Conservation (phyloP, 164 flowering plant species). For the Pachysandra terminalis region DNA sequence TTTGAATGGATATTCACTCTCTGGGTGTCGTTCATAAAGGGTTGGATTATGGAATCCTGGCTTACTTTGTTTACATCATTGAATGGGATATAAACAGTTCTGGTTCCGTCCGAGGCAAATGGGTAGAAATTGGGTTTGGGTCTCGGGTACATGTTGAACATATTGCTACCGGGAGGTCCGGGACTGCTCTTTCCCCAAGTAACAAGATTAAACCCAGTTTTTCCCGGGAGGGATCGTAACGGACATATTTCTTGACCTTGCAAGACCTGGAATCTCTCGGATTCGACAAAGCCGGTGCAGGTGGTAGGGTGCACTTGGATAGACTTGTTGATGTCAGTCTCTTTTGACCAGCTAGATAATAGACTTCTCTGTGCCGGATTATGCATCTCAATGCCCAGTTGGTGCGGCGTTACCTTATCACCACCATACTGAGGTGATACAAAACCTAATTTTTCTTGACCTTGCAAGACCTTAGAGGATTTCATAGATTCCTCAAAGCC, state of each 20-base stretch:
- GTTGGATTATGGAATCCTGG: slow-evolving; percentile 23
- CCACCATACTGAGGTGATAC: slow-evolving; percentile 48
- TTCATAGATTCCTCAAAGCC: slow-evolving; percentile 75
- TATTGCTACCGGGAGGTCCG: slow-evolving; percentile 33
- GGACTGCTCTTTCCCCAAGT: slow-evolving; percentile 40
- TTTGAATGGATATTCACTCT: slow-evolving; percentile 27
- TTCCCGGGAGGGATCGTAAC: slow-evolving; percentile 42
- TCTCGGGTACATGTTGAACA: slow-evolving; percentile 37
- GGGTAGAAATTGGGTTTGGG: slow-evolving; percentile 45
- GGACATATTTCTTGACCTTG: slow-evolving; percentile 98
- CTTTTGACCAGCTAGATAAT: slow-evolving; percentile 22
- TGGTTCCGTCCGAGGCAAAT: slow-evolving; percentile 39
- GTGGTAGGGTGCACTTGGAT: slow-evolving; percentile 32
- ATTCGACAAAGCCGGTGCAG: slow-evolving; percentile 64
- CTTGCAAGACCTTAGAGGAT: slow-evolving; percentile 99
- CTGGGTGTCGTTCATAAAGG: slow-evolving; percentile 26
- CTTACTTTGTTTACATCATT: slow-evolving; percentile 26
- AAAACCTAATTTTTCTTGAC: slow-evolving; percentile 90
- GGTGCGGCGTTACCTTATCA: slow-evolving; percentile 46
- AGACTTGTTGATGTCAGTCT: slow-evolving; percentile 23
- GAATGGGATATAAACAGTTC: slow-evolving; percentile 39
- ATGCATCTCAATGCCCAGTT: slow-evolving; percentile 42
- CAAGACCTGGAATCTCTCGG: slow-evolving; percentile 85
- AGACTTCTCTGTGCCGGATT: slow-evolving; percentile 31
- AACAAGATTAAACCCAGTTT: slow-evolving; percentile 29